Evolutionary conservation across 148 eudicot species (phyloP).

Genomic region (Persicaria maculosa): DNA sequence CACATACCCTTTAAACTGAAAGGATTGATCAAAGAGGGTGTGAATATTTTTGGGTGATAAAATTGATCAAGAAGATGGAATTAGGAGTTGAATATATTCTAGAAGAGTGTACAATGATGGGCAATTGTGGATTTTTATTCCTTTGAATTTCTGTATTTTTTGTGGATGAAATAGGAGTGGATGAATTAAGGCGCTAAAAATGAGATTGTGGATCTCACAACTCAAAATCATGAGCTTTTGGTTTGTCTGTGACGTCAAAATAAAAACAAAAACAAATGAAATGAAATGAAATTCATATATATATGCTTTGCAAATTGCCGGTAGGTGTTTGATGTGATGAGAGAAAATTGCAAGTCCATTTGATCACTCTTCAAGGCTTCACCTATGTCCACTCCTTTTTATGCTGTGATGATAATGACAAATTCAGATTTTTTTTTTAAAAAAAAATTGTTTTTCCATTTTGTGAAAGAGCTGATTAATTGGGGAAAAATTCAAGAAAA

Average conservation of each 20-base stretch:
- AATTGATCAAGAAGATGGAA: neutral
- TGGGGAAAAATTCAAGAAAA: neutral
- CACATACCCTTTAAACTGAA: neutral
- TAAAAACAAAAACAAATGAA: neutral
- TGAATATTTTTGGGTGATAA: too few relatives aligned
- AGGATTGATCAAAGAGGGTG: neutral
- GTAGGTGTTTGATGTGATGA: constrained; percentile 8
- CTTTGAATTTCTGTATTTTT: neutral
- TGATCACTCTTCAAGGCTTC: neutral
- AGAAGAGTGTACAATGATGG: constrained; percentile 1
- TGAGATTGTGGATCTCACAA: neutral
- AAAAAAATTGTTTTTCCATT: neutral
- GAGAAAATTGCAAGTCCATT: constrained; percentile 1
- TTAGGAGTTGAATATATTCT: neutral
- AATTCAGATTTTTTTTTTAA: neutral
- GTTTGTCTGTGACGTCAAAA: neutral
- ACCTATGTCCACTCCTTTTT: neutral
- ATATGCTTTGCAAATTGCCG: neutral
- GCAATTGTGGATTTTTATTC: neutral
- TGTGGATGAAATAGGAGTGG: neutral
- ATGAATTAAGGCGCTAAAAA: constrained; percentile 11
- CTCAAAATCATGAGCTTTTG: neutral
- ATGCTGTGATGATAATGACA: neutral
- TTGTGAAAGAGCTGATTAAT: too few relatives aligned
- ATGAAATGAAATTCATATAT: neutral